Evolutionary conservation across 176 grass and related monocot genomes (phyloP), one percentile per base, ranked within the genome.

Genomic region (Oryza longistaminata): DNA sequence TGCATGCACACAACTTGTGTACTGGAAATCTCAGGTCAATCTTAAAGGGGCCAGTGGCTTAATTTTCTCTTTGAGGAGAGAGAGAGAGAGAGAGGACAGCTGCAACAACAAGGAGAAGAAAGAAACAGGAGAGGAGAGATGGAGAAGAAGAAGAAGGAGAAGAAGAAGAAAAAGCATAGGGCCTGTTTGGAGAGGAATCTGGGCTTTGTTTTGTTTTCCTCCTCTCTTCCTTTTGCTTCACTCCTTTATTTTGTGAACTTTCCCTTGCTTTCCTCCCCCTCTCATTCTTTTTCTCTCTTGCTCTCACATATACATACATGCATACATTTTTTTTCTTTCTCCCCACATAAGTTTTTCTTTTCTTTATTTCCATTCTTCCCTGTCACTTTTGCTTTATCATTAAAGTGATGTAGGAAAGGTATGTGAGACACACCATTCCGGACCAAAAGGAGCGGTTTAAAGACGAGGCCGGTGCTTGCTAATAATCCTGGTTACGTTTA

Each of bases 161-260:
- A 82, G 75, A 27, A 68, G 69, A 77, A 80, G 71, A 76, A 91
- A 91, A 86, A 85, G 73, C 84, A 88, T 58, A 82, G 85, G 87
- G 46, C 81, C 70, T 94, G 82, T 83, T 90, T n/a, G 75, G 76
- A 84, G 79, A 87, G 89, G 88, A 90, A 90, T 84, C 93, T 92
- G 85, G 84, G 69, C 90, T 85, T 90, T 94, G 92, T 77, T 94
- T 92, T 91, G 79, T 80, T 88, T 91, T 88, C 81, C 84, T 64
- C 77, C 15, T 62, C 58, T 91, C 58, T 91, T 88, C 90, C 86
- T 91, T 91, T 91, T 85, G 77, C 86, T 91, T 88, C 78, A 88
- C 90, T 88, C 78, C 90, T 88, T 91, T 88, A 81, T 88, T 39
- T 39, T 82, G 55, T 62, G 89, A 91, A 91, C 89, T 88, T 91